A percentile compares a stretch with the other conserved stretches of the same genome.
These are phyloP conservation scores for Thermomucor indicae-seudaticae DNA, from an alignment of 371 early-diverging fungal genomes.

Conservation along the genomic window DNA sequence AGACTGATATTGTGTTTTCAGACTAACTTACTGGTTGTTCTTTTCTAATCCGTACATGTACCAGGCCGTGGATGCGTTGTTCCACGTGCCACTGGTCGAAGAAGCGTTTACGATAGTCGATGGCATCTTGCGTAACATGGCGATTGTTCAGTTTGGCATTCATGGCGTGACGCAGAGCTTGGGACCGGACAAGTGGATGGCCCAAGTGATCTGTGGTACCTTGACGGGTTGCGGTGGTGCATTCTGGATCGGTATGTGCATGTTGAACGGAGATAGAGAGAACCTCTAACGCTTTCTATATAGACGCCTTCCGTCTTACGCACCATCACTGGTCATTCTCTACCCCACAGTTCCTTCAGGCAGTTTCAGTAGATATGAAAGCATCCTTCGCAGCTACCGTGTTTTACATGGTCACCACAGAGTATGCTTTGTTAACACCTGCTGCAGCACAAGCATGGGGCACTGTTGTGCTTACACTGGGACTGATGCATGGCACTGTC, in stretches of 20 bases:
- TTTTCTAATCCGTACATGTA: conserved; percentile 32
- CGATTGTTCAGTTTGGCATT: conserved; percentile 46
- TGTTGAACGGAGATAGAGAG: neutral
- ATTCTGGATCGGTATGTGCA: conserved; percentile 43
- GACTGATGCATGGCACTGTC: conserved; percentile 3
- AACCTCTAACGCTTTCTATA: neutral
- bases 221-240: conserved; percentile 55
- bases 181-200: conserved; percentile 39
- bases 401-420: conserved; percentile 29
- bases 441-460: neutral
- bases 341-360: conserved; percentile 35
- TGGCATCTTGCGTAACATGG: conserved; percentile 41
- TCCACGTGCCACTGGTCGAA: conserved; percentile 33
- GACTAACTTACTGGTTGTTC: conserved; percentile 32
- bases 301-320: conserved; percentile 44
- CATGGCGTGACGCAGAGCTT: conserved; percentile 46
- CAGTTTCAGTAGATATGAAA: conserved; percentile 34
- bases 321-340: conserved; percentile 40
- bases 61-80: conserved; percentile 22
- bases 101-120: conserved; percentile 46
- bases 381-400: conserved; percentile 26
- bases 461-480: conserved; percentile 10
- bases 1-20: too few species aligned
- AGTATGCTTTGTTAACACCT: neutral
- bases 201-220: conserved; percentile 52